Base-by-base conservation (phyloP, 192 early-diverging fungal genomes). In the Coemansia sp. region DNA sequence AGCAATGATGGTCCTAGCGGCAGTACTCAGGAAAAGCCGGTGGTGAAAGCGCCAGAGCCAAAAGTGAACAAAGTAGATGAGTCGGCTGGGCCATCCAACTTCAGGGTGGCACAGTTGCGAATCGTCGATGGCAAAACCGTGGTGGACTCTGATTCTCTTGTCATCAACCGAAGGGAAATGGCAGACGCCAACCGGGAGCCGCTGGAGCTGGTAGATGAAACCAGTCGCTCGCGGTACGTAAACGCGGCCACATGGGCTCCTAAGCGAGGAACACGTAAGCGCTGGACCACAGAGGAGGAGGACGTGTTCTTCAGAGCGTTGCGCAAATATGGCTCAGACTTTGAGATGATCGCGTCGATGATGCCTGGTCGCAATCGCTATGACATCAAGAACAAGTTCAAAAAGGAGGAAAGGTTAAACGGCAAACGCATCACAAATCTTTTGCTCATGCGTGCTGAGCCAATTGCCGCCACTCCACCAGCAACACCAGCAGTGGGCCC, bases 351-450 rank as follows among this genome's bases (percentile, higher is more conserved):
- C n/a, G 46, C 83, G 10, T 48, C 61, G 3, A 71, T 36, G 19
- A 67, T 85, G 61, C 67, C 72, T 4, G 51, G 58, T 13, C 72
- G 83, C 45, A 76, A 68, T 45, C 72, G 83, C 32, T 77, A 78
- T 45, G 75, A 85, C 20, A 61, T 82, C 24, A 64, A 67, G 58
- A 82, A 78, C 68, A 85, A 85, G 73, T 85, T 85, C 68, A 74
- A 72, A 40, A 51, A 53, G 6, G 84, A 85, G 60, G 84, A 85
- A 32, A 67, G 27, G 46, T 42, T n/a, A 10, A 61, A 72, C 24
- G 36, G 44, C 8, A 29, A 48, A 39, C 65, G 76, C 22, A 74
- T 83, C 48, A 83, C 80, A 5, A 68, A 61, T 9, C 68, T 72
- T 5, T n/a, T 83, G 65, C 76, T 83, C 55, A 15, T 15, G 31